Evolutionary conservation across 192 early-diverging fungal species (phyloP), one percentile per base, ranked within the genome.

Genomic region (Borealophlyctis nickersoniae): DNA sequence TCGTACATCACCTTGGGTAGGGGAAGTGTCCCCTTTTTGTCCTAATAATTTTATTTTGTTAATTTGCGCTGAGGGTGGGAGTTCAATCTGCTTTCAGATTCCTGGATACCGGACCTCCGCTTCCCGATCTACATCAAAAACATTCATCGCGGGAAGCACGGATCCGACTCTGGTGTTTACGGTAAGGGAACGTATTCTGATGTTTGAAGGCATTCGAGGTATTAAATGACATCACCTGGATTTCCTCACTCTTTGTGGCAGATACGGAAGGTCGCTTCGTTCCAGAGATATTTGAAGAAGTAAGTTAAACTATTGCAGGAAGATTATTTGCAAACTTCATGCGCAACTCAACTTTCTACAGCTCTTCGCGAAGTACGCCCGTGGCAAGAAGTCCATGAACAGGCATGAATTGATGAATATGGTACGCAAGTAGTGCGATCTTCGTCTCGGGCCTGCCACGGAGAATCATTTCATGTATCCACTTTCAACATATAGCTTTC

Each of bases 271-370:
- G 79, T 29, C 79, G 79, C 27, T 83, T 73, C 52, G 67, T 82
- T 36, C 77, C 82, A 1, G 67, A 82, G 67, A 65, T 68, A 32
- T 84, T 84, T 52, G 82, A 84, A 64, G 75, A 79, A n/a, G 62
- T 45, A 7, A 45, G 39, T 45, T 13, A 45, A 45, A 19, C 39
- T 7, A 13, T 7, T 45, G 39, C 39, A 45, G n/a, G n/a, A n/a
- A n/a, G n/a, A n/a, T n/a, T n/a, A n/a, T n/a, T n/a, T n/a, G n/a
- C n/a, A n/a, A n/a, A n/a, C n/a, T n/a, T n/a, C n/a, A n/a, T n/a
- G n/a, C n/a, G n/a, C n/a, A n/a, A n/a, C n/a, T n/a, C n/a, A n/a
- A n/a, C n/a, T n/a, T n/a, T n/a, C n/a, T n/a, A n/a, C n/a, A n/a
- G n/a, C n/a, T 84, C 24, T 80, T 70, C 28, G 45, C 61, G 14